A percentile compares a stretch with the other conserved stretches of the same genome.
Evolutionary conservation across 2,329 filamentous ascomycete species (phyloP).

Genomic region (Penicillium griseofulvum): DNA sequence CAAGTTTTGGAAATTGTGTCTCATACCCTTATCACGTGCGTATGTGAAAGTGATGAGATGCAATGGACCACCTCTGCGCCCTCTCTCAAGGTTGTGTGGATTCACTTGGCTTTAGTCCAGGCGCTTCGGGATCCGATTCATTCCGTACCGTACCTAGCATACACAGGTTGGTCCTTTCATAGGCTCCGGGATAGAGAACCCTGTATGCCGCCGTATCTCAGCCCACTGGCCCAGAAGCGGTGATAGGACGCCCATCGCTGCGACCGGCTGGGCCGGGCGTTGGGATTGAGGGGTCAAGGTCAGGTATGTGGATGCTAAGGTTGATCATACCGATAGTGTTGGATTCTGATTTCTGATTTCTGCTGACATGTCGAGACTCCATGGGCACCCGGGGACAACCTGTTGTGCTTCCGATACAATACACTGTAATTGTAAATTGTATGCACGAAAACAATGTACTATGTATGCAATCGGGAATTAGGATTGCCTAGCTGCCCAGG

Average conservation of each 20-base stretch:
- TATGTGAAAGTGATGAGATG: background rate
- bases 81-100: background rate
- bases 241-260: slow-evolving; percentile 10
- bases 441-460: too few relatives aligned
- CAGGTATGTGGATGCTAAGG: slow-evolving; percentile 3
- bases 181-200: slow-evolving; percentile 19
- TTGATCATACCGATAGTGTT: slow-evolving; percentile 3
- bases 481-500: background rate
- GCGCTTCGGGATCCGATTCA: slow-evolving; percentile 20
- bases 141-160: slow-evolving; percentile 14
- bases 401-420: background rate
- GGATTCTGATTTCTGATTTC: background rate
- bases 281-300: slow-evolving; percentile 6
- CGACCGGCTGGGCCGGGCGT: slow-evolving; percentile 20
- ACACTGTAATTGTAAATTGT: background rate
- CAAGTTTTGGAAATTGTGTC: background rate
- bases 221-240: slow-evolving; percentile 9
- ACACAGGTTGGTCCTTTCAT: slow-evolving; percentile 16
- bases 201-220: slow-evolving; percentile 20
- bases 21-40: background rate
- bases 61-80: too few relatives aligned
- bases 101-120: background rate
- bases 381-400: background rate
- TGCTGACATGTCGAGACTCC: background rate
- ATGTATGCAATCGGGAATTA: background rate